A percentile compares a stretch with the other conserved stretches of the same genome.
Conservation (phyloP, 2,329 filamentous ascomycete species). For the Fusarium succisae region DNA sequence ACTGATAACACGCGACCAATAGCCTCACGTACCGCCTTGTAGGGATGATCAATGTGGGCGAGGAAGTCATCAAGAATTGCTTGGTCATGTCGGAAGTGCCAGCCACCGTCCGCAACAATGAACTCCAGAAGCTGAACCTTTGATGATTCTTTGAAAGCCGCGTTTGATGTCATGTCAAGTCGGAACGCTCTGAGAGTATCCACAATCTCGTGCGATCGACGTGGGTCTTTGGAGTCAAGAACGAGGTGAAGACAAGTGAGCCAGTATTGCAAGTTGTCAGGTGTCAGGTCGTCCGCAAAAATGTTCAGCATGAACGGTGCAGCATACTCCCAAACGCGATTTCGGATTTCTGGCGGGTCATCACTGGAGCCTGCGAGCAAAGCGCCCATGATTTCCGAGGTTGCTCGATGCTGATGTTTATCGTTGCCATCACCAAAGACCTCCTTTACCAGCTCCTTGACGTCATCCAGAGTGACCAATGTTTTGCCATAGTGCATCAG, state of each 20-base stretch:
- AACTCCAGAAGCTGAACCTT: constrained; percentile 94
- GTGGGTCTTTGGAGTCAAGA: constrained; percentile 87
- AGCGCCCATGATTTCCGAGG: constrained; percentile 90
- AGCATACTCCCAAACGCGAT: constrained; percentile 86
- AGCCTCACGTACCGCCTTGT: constrained; percentile 95
- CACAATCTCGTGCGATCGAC: constrained; percentile 85
- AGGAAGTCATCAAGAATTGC: constrained; percentile 92
- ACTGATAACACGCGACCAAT: constrained; percentile 90
- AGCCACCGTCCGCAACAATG: constrained; percentile 85
- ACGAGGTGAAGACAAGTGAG: constrained; percentile 91
- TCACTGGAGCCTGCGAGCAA: constrained; percentile 84
- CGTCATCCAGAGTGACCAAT: constrained; percentile 82
- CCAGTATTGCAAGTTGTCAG: constrained; percentile 96
- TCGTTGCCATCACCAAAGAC: constrained; percentile 94
- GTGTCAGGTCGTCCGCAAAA: constrained; percentile 90
- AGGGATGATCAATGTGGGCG: constrained; percentile 92
- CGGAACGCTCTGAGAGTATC: constrained; percentile 85
- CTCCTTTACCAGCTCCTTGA: constrained; percentile 79
- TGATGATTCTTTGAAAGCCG: constrained; percentile 98
- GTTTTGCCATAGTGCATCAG: constrained; percentile 85
- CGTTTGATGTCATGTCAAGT: constrained; percentile 93
- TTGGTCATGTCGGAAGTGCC: constrained; percentile 93
- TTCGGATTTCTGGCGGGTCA: constrained; percentile 76
- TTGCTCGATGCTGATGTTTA: constrained; percentile 96
- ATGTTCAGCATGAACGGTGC: constrained; percentile 88